Evolutionary conservation across 352 stramenopile species (phyloP), one percentile per base, ranked within the genome.

Genomic region (Phytopythium vexans): DNA sequence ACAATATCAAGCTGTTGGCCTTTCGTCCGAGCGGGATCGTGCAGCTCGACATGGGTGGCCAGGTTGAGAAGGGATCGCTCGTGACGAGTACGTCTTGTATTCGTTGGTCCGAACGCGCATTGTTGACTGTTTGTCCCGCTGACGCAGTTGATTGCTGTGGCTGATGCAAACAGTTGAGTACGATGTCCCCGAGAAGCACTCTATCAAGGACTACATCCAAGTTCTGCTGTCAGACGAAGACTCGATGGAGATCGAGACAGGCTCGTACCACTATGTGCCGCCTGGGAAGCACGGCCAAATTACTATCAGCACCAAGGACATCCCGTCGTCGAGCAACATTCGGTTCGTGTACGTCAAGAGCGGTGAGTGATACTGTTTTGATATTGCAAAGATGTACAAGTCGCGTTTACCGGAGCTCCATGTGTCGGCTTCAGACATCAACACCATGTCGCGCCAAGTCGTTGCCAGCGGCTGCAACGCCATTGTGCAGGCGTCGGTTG

Each of bases 301-400:
- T 21, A 89, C 80, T 11, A 89, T 94, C 43, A 91, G 70, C 49
- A 90, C 81, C 0, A 72, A 92, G 54, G 77, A 86, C 8, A 77
- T 91, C 8, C 58, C 70, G 15, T 76, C 77, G 1, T 72, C 72
- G 0, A 89, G 76, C 55, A 90, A 71, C 0, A 78, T 92, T 44
- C 84, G 81, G 6, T 94, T 92, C 36, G 82, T 94, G 21, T 94
- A 94, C 65, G 74, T 94, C 27, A 91, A 94, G 50, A 83, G 77
- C 49, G 76, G 75, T 85, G 38, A 31, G 68, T 64, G 32, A 6
- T 6, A 15, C 12, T 50, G 4, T 21, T 16, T 9, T 1, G 8
- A 41, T 31, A 0, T 50, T 32, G 11, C 39, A 40, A 50, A 8
- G 39, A 27, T n/a, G 39, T 12, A 6, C 5, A 43, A 27, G 39